Base-by-base conservation (phyloP, 106 monocot genomes). In the Allium fistulosum region DNA sequence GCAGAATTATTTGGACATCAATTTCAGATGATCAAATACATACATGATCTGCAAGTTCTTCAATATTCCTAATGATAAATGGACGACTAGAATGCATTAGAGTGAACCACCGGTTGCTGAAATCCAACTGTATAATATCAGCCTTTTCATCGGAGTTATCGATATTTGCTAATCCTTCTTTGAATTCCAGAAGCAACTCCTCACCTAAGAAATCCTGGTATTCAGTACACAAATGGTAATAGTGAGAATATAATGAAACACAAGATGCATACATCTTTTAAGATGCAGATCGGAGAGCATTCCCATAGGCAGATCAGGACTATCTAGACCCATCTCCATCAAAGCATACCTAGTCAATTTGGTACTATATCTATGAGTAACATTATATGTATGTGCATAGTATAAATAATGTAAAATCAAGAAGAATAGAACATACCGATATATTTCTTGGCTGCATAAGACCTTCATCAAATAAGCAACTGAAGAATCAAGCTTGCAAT, bases 41-140 rank as follows among this genome's bases (percentile, higher is more conserved):
- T 78, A 92, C 91, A 78, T 92, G 73, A 7, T 92, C 84, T 49
- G 81, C 87, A 15, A 87, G 67, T 65, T 92, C 82, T 48, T 80
- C 55, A 48, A 67, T 71, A 9, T 75, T 56, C 26, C 78, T 85
- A 46, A 92, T 78, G 1, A 63, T 85, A 15, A 87, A 92, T 4
- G 91, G 84, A 48, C 82, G 59, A n/a, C 80, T 74, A 4, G 91
- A 87, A 45, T 78, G 87, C 82, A 87, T 78, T 27, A 87, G 14
- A 48, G 80, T 84, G 73, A 91, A 91, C 91, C 91, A 92, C 73
- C 74, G 84, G 53, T 82, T 87, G 77, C 84, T 80, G 61, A 80
- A 80, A 37, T 87, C 87, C 53, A 82, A n/a, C 82, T 80, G 82
- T 8, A 55, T 6, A 4, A 64, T 67, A 18, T 80, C 17, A 14